Evolutionary conservation across 2,329 filamentous ascomycete species (phyloP).

Genomic region (Trichoderma sp.): DNA sequence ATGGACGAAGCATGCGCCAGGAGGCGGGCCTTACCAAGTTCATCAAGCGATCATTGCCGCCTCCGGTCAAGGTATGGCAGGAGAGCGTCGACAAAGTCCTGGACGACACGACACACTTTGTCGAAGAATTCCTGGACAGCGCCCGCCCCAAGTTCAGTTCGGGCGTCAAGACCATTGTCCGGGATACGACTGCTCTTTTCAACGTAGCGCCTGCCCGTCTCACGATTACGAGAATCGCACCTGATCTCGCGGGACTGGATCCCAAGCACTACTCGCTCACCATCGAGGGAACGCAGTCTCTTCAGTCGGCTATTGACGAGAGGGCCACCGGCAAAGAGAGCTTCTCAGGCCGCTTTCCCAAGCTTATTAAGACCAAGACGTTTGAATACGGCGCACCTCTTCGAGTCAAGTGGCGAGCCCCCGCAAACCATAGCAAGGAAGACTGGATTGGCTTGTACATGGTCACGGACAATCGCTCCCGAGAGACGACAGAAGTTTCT

Average conservation of each 20-base stretch:
- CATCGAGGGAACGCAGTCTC: constrained; percentile 67
- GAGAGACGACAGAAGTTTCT: constrained; percentile 79
- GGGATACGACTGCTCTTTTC: constrained; percentile 85
- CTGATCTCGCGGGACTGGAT: constrained; percentile 78
- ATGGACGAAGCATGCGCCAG: constrained; percentile 78
- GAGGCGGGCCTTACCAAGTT: constrained; percentile 93
- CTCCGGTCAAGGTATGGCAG: constrained; percentile 79
- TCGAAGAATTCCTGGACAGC: constrained; percentile 86
- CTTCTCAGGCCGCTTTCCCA: constrained; percentile 66
- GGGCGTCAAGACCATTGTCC: constrained; percentile 82
- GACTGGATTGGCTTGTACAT: constrained; percentile 98
- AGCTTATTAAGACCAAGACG: constrained; percentile 71
- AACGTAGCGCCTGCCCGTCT: constrained; percentile 86
- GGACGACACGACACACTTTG: constrained; percentile 81
- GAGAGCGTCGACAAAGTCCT: constrained; percentile 85
- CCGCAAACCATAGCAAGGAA: constrained; percentile 80
- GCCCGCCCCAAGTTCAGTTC: constrained; percentile 84
- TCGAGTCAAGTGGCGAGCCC: constrained; percentile 86
- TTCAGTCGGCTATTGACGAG: constrained; percentile 54
- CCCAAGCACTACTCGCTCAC: constrained; percentile 77
- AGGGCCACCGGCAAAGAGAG: constrained; percentile 73
- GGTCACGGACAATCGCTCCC: constrained; percentile 88
- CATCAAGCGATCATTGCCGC: constrained; percentile 81
- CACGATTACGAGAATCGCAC: constrained; percentile 76
- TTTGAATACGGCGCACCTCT: constrained; percentile 92